phyloP scores from a whole-genome alignment of 306 rosid species.

The Vigna angularis region DNA sequence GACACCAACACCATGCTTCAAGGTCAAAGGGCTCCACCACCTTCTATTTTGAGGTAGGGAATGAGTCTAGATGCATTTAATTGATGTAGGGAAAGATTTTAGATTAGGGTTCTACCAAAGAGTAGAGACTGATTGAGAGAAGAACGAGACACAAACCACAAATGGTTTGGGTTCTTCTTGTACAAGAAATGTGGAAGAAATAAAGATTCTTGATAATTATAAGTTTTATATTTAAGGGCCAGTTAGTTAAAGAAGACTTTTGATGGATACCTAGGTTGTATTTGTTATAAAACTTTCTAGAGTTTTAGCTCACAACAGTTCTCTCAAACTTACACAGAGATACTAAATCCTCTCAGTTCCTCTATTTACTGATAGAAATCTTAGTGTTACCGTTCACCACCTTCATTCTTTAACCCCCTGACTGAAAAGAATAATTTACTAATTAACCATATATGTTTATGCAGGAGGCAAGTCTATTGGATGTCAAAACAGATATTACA shows the following conservation, averaged over 20 bases:
- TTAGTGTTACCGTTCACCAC: background rate
- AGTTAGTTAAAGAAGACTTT: background rate
- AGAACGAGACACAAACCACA: background rate
- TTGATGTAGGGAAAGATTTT: background rate
- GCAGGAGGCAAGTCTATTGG: conserved; percentile 98
- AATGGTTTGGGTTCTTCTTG: conserved; percentile 17
- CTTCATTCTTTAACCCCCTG: background rate
- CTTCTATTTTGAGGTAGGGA: background rate
- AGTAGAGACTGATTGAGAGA: conserved; percentile 4
- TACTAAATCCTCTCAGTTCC: background rate
- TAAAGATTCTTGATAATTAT: conserved; percentile 11
- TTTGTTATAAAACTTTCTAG: background rate
- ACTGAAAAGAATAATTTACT: conserved; percentile 15
- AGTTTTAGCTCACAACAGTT: background rate
- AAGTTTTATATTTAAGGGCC: conserved; percentile 3
- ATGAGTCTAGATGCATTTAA: background rate
- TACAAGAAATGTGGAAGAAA: background rate
- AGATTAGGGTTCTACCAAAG: background rate
- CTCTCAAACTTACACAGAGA: background rate
- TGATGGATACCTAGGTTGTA: background rate
- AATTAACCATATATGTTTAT: conserved; percentile 35
- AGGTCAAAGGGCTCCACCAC: background rate
- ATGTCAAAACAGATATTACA: conserved; percentile 96
- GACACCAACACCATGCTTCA: too few relatives aligned
- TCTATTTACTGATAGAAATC: background rate